phyloP scores from a whole-genome alignment of 2,329 filamentous ascomycete genomes.

The Fusarium annulatum region DNA sequence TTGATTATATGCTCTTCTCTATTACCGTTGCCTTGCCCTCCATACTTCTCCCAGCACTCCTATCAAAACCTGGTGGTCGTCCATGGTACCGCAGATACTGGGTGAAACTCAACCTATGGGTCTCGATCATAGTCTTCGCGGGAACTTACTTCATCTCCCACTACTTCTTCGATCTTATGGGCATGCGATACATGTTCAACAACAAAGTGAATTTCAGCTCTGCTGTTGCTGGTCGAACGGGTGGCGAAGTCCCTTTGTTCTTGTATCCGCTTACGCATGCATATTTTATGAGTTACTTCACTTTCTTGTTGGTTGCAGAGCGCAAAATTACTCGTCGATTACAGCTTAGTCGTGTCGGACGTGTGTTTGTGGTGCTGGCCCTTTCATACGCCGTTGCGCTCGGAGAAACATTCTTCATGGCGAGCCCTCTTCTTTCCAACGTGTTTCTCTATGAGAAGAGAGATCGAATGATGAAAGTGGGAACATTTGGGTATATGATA shows the following conservation, averaged over 20 bases:
- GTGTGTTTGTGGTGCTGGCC: neutral
- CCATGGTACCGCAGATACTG: slow-evolving; percentile 13
- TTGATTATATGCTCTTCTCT: slow-evolving; percentile 9
- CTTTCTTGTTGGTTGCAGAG: neutral
- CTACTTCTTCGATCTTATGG: slow-evolving; percentile 22
- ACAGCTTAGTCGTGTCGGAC: neutral
- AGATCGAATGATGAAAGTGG: slow-evolving; percentile 6
- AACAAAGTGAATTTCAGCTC: slow-evolving; percentile 7
- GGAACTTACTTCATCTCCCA: slow-evolving; percentile 6
- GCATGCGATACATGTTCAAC: slow-evolving; percentile 7
- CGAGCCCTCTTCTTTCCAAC: neutral
- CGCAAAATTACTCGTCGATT: neutral
- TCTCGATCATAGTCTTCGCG: neutral
- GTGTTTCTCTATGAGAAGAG: slow-evolving; percentile 6
- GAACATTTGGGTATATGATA: neutral
- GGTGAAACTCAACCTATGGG: slow-evolving; percentile 9
- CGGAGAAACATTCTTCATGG: slow-evolving; percentile 12
- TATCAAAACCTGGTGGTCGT: neutral
- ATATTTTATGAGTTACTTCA: slow-evolving; percentile 15
- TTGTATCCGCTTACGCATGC: slow-evolving; percentile 11
- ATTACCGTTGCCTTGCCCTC: neutral
- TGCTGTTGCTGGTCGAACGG: neutral
- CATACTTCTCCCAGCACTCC: neutral
- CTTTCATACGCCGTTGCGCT: neutral
- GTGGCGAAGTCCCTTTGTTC: slow-evolving; percentile 3